phyloP scores from a whole-genome alignment of 108 stramenopile genomes.

The Nitzschia sp. region DNA sequence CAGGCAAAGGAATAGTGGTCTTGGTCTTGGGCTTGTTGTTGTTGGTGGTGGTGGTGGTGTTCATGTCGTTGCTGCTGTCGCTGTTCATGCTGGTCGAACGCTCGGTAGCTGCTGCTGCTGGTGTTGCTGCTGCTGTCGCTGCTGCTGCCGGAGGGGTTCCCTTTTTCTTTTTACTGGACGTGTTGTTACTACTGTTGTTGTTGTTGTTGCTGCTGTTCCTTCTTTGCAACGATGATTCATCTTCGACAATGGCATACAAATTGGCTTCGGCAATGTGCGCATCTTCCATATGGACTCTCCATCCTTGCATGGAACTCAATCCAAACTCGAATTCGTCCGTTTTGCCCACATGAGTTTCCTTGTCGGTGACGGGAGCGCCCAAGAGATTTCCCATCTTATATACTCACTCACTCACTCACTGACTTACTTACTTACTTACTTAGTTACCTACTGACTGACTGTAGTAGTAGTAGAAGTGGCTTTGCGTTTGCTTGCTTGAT shows the following conservation, averaged over 20 bases:
- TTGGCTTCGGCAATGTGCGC: conserved; percentile 48
- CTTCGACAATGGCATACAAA: conserved; percentile 15
- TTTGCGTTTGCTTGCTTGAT: no score
- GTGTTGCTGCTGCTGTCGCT: background rate
- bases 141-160: no score
- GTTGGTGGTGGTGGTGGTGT: background rate
- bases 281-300: conserved; percentile 90
- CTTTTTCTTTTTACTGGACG: background rate
- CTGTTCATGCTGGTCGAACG: background rate
- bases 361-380: conserved; percentile 59
- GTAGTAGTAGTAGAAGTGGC: no score
- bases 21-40: background rate
- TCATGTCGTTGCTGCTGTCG: background rate
- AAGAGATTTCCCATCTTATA: conserved; percentile 83
- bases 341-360: conserved; percentile 60
- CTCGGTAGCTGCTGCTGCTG: background rate
- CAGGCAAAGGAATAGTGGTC: conserved; percentile 14
- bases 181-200: background rate
- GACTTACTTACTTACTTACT: no score
- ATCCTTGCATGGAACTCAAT: conserved; percentile 88
- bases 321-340: conserved; percentile 52
- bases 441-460: no score
- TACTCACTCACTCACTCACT: no score
- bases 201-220: no score
- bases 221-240: background rate